These are phyloP conservation scores for Schizopora paradoxa DNA, from an alignment of 1,284 basidiomycete species.

Conservation along the genomic window DNA sequence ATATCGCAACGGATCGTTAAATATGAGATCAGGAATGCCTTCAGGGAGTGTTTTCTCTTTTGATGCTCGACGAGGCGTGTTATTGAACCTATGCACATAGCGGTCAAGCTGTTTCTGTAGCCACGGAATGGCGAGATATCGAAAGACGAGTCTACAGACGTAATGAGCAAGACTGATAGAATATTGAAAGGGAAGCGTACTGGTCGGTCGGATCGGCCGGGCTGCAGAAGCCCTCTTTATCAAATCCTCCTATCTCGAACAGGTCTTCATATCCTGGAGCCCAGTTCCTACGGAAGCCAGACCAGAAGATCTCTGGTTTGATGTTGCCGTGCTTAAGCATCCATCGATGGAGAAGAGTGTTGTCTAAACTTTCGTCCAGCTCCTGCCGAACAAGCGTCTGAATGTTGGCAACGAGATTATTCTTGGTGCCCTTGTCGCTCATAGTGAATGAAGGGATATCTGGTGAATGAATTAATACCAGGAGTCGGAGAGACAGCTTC, in stretches of 20 bases:
- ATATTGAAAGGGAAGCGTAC: slow-evolving; percentile 16
- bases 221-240: slow-evolving; percentile 18
- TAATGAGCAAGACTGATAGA: slow-evolving; percentile 1
- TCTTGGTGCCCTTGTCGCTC: slow-evolving; percentile 27
- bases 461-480: slow-evolving; percentile 2
- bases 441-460: slow-evolving; percentile 24
- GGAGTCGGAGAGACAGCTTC: background rate
- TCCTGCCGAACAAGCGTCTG: slow-evolving; percentile 23
- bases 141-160: slow-evolving; percentile 21
- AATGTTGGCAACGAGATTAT: slow-evolving; percentile 26
- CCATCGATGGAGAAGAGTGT: slow-evolving; percentile 23
- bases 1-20: slow-evolving; percentile 18
- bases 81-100: slow-evolving; percentile 21
- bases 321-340: slow-evolving; percentile 22
- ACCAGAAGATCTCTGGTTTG: slow-evolving; percentile 23
- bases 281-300: slow-evolving; percentile 16
- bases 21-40: slow-evolving; percentile 21
- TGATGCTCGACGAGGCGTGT: slow-evolving; percentile 12
- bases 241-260: slow-evolving; percentile 18
- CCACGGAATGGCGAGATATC: slow-evolving; percentile 26
- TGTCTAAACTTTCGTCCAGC: slow-evolving; percentile 21
- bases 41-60: slow-evolving; percentile 22
- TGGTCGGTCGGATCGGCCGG: slow-evolving; percentile 15
- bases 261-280: slow-evolving; percentile 23
- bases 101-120: slow-evolving; percentile 23